A percentile compares a stretch with the other conserved stretches of the same genome.
phyloP scores from a whole-genome alignment of 2,329 filamentous ascomycete genomes.

The Colletotrichum sidae region DNA sequence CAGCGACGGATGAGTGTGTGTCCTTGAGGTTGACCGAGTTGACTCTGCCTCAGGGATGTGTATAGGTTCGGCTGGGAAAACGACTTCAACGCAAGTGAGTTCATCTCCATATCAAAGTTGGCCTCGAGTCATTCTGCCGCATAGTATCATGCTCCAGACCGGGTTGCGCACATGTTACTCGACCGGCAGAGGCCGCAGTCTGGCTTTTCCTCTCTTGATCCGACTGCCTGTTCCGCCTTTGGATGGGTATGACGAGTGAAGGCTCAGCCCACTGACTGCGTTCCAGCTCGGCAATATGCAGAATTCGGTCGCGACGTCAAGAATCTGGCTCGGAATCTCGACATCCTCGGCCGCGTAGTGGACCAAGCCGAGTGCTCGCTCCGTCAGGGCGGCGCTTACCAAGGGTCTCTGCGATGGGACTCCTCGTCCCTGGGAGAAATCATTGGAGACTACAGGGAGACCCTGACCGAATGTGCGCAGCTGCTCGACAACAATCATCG shows the following conservation, averaged over 20 bases:
- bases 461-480: slow-evolving; percentile 46
- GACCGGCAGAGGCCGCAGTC: too few relatives aligned
- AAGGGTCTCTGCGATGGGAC: slow-evolving; percentile 40
- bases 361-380: slow-evolving; percentile 43
- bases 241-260: not conserved
- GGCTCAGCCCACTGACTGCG: slow-evolving; percentile 11
- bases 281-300: slow-evolving; percentile 45
- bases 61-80: slow-evolving; percentile 47
- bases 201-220: not conserved
- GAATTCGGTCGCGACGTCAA: slow-evolving; percentile 48
- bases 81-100: slow-evolving; percentile 49
- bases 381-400: slow-evolving; percentile 39
- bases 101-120: not conserved
- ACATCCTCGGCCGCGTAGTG: slow-evolving; percentile 46
- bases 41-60: slow-evolving; percentile 39
- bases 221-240: too few relatives aligned
- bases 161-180: too few relatives aligned
- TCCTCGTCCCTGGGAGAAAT: slow-evolving; percentile 40
- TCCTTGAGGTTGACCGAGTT: too few relatives aligned
- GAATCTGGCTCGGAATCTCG: slow-evolving; percentile 46
- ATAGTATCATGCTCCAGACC: too few relatives aligned
- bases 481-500: slow-evolving; percentile 46
- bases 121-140: too few relatives aligned
- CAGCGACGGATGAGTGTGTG: too few relatives aligned
- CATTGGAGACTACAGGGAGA: slow-evolving; percentile 47